Base-by-base conservation (phyloP, 371 early-diverging fungal genomes). In the Lichtheimia ramosa region DNA sequence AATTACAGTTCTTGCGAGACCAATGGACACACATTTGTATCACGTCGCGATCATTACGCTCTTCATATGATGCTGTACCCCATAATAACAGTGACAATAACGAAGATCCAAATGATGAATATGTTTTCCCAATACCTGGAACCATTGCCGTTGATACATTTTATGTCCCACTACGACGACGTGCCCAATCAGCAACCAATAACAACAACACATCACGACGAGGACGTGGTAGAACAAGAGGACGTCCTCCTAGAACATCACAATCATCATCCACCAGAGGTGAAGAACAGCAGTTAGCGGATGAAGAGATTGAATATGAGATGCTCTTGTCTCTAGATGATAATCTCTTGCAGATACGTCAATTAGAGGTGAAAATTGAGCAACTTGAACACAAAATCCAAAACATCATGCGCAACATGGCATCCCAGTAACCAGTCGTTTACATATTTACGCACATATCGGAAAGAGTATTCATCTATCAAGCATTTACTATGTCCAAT, bases 311-410 rank as follows among this genome's bases (percentile, higher is more conserved):
- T 43, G 66, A 70, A 18, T 59, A 61, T 13, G 73, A 76, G 43
- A 68, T 73, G 60, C 53, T 66, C 5, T 59, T 56, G 2, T 70
- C 73, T 12, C 71, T 62, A 28, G 76, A 75, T 63, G 76, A 73
- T 40, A 23, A 70, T 16, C 48, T 60, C 64, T 25, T 68, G 7
- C 76, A 75, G 27, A 61, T 73, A 23, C 54, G 61, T 25, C 73
- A 72, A 16, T 27, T 75, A 43, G 65, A 73, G 28, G 56, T 50
- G 39, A 75, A 67, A 39, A 50, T 75, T 1, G 68, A 70, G 16
- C 42, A 12, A 12, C 51, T 75, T 10, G 76, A 75, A 54, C 48
- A 13, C 7, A 28, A 18, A 14, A 58, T 58, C 4, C 58, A 15
- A 46, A 14, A 10, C 0, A 13, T 21, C 18, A 46, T 46, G 21